phyloP scores from a whole-genome alignment of 2,329 filamentous ascomycete genomes.

The Xylariaceae sp. region DNA sequence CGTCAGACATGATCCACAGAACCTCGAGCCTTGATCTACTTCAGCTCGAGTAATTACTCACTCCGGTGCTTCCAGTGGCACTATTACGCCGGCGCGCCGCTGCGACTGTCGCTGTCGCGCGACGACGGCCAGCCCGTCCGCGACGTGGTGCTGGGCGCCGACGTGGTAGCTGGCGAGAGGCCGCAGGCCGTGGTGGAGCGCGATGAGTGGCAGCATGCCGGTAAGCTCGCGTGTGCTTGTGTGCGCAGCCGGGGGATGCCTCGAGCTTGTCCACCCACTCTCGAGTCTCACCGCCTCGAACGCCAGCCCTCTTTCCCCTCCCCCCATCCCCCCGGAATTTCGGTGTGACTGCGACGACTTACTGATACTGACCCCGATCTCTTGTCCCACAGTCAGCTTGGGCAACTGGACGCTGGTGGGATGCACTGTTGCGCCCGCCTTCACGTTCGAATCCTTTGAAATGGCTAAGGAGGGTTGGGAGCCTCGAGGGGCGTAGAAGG shows the following conservation, averaged over 20 bases:
- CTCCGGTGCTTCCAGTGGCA: conserved; percentile 30
- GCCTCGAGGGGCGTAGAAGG: not conserved
- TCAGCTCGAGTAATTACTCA: not conserved
- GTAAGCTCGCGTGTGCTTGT: no score
- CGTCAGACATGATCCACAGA: no score
- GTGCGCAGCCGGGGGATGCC: no score
- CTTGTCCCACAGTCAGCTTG: conserved; percentile 27
- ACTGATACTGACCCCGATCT: no score
- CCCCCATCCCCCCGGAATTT: not conserved
- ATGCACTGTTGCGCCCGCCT: conserved; percentile 2
- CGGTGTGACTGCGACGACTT: no score
- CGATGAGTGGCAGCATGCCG: conserved; percentile 41
- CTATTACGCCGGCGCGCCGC: conserved; percentile 43
- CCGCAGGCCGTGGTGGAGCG: conserved; percentile 35
- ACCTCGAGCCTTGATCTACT: no score
- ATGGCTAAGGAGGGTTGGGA: conserved; percentile 2
- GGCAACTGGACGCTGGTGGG: conserved; percentile 34
- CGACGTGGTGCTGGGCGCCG: conserved; percentile 30
- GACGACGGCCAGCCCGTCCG: conserved; percentile 33
- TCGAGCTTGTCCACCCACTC: no score
- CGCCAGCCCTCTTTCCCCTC: no score
- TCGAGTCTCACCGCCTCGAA: no score
- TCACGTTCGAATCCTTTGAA: conserved; percentile 1
- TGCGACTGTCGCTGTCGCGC: conserved; percentile 34
- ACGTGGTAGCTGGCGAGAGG: conserved; percentile 30